Percentiles rank a stretch among this genome's conserved stretches.
phyloP scores from a whole-genome alignment of 257 asterid genomes.

The Solanum medicagineum region DNA sequence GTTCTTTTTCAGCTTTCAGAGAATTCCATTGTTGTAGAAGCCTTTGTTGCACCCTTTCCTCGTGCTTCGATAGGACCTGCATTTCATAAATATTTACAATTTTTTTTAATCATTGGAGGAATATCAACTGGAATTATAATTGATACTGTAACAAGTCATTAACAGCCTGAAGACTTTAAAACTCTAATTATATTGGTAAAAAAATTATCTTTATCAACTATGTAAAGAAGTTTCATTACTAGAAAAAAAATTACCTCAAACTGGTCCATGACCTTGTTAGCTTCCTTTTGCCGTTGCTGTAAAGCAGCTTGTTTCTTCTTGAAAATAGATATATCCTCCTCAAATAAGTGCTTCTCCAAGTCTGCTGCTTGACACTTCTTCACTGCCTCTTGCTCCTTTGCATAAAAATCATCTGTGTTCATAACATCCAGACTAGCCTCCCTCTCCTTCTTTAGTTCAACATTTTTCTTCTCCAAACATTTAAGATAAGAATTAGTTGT shows the following conservation, averaged over 20 bases:
- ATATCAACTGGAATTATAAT: neutral
- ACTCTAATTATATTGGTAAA: neutral
- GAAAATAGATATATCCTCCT: conserved; percentile 22
- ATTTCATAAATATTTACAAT: neutral
- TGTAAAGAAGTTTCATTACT: neutral
- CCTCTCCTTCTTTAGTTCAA: conserved; percentile 22
- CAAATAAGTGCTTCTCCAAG: conserved; percentile 23
- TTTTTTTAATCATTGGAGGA: neutral
- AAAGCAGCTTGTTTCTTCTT: conserved; percentile 17
- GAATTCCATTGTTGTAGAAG: conserved; percentile 1
- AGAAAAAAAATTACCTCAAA: conserved; percentile 41
- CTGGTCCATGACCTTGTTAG: conserved; percentile 30
- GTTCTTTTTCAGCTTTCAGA: conserved; percentile 24
- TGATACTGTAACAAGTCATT: neutral
- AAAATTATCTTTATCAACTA: neutral
- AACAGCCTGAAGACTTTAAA: neutral
- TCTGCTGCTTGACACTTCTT: conserved; percentile 36
- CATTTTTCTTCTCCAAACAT: conserved; percentile 38
- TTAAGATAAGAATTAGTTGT: conserved; percentile 19
- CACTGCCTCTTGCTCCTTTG: conserved; percentile 40
- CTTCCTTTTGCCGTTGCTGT: conserved; percentile 23
- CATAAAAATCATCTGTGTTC: conserved; percentile 28
- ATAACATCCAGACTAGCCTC: conserved; percentile 19
- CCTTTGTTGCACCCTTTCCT: conserved; percentile 35
- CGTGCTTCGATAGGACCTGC: conserved; percentile 51